Base-by-base conservation (phyloP, 108 stramenopile genomes). In the Discostella stelligeroides region DNA sequence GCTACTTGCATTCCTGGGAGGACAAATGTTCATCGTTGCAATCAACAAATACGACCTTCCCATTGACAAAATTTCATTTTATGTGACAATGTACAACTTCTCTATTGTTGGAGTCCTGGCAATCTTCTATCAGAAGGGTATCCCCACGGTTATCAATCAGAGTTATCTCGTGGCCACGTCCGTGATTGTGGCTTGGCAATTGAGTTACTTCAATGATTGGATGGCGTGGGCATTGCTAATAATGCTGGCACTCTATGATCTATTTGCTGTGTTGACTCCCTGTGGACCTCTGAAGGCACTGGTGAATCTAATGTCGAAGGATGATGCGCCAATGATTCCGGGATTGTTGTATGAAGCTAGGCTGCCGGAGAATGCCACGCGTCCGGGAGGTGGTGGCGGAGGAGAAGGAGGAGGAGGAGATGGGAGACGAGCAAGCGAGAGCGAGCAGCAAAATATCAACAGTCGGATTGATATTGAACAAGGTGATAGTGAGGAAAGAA, bases 271-370 rank as follows among this genome's bases (percentile, higher is more conserved):
- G 9, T 75, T 99, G 18, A 89, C 97, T 1, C 98, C 98, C 0
- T 97, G 95, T 80, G 98, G 98, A 8, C 98, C 98, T 8, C 81
- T 99, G 30, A 89, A 87, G 61, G 87, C 86, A 3, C 75, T 99
- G 15, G 93, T 98, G 7, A 78, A 91, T 24, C 58, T 97, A 42
- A 92, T 97, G 88, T 85, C 87, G 27, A 73, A 87, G 63, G 77
- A 88, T 37, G 90, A 94, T 68, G 92, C 93, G 10, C 96, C 94
- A 18, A 59, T 76, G 1, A 89, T 99, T 77, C 97, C 98, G n/a
- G 97, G 98, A 11, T 61, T 99, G 51, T 81, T 99, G 56, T 99
- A 98, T 81, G 98, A 99, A 74, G 97, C 96, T 28, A 29, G 80
- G 24, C 66, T 93, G 25, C 86, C 92, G 0, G 61, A 56, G 11